Percentiles rank a stretch among this genome's conserved stretches.
These are phyloP conservation scores for Phytopythium vexans DNA, from an alignment of 352 stramenopile species.

Conservation along the genomic window DNA sequence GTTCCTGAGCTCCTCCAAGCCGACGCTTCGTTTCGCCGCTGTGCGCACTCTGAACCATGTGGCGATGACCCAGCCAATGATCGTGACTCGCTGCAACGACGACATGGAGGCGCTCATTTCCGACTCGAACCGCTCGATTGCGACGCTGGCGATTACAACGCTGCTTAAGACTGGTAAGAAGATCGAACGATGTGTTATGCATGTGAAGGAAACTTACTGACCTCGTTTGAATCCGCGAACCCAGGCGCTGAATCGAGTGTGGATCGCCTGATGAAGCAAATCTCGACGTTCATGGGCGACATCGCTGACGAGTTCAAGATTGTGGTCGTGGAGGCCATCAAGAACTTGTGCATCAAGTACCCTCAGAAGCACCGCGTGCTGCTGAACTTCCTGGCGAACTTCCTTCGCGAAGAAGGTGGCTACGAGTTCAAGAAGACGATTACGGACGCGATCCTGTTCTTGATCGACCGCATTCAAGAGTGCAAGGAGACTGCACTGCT, in stretches of 20 bases:
- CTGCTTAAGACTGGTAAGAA: constrained; percentile 96
- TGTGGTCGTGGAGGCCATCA: constrained; percentile 96
- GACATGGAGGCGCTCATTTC: constrained; percentile 98
- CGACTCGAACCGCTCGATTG: constrained; percentile 97
- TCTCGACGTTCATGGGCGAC: constrained; percentile 98
- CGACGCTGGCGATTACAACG: constrained; percentile 98
- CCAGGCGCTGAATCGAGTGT: constrained; percentile 93
- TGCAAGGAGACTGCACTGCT: constrained; percentile 96
- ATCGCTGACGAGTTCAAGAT: constrained; percentile 99
- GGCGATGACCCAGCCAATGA: constrained; percentile 89
- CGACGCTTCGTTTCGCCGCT: constrained; percentile 94
- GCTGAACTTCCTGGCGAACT: constrained; percentile 97
- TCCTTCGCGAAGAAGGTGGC: constrained; percentile 94
- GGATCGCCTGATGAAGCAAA: constrained; percentile 97
- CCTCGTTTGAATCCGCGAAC: neutral
- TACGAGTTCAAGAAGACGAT: constrained; percentile 99
- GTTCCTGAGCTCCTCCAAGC: constrained; percentile 93
- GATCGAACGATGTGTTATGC: no score
- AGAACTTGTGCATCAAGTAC: constrained; percentile 98
- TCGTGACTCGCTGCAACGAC: constrained; percentile 98
- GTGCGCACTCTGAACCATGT: constrained; percentile 95
- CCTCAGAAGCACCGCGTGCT: constrained; percentile 97
- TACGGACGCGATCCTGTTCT: constrained; percentile 95
- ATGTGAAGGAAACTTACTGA: neutral
- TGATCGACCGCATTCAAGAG: constrained; percentile 96